Conservation (phyloP, 1,284 basidiomycete genomes). For the Cerrena zonata region DNA sequence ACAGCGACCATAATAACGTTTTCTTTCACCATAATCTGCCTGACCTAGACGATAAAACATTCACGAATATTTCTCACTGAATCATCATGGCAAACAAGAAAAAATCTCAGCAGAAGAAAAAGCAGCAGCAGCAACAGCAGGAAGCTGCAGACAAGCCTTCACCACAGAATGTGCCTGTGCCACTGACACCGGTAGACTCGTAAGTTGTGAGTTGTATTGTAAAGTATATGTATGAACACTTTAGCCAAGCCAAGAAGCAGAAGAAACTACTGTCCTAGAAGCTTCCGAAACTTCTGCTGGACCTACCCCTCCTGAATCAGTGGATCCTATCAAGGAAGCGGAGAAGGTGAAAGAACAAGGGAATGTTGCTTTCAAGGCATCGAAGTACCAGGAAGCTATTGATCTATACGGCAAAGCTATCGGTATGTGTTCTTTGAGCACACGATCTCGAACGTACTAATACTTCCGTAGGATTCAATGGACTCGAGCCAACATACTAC, state of each 20-base stretch:
- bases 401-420: conserved; percentile 77
- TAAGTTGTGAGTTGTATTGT: background rate
- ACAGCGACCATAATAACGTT: too few species aligned
- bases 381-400: conserved; percentile 64
- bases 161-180: background rate
- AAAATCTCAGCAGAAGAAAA: background rate
- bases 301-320: conserved; percentile 13
- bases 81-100: background rate
- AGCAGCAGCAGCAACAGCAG: background rate
- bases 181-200: background rate
- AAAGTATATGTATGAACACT: background rate
- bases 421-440: conserved; percentile 25
- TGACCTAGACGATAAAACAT: too few species aligned
- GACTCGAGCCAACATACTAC: conserved; percentile 68
- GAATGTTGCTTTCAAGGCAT: conserved; percentile 69
- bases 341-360: conserved; percentile 69
- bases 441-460: conserved; percentile 1
- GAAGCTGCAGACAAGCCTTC: background rate
- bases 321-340: conserved; percentile 31
- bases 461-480: conserved; percentile 47
- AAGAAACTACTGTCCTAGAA: conserved; percentile 13
- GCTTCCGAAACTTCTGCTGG: conserved; percentile 6
- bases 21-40: too few species aligned
- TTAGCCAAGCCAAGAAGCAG: conserved; percentile 6
- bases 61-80: too few species aligned